These are phyloP conservation scores for Cyclotella distinguenda DNA, from an alignment of 108 stramenopile species.

Conservation along the genomic window DNA sequence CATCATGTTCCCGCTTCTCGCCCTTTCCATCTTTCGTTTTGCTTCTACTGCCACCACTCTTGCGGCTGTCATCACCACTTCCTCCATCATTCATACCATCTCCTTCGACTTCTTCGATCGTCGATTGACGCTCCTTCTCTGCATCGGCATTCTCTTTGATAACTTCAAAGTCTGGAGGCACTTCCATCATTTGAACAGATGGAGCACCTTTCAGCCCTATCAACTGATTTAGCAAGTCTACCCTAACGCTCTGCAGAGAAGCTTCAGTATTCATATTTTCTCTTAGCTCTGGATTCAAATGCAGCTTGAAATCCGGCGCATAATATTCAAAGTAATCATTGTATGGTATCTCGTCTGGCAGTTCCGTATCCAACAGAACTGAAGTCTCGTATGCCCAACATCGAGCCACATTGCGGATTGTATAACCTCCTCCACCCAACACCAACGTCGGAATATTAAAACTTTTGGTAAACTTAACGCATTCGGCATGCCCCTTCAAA, in stretches of 20 bases:
- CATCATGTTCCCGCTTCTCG: conserved; percentile 43
- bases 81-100: conserved; percentile 49
- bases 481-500: conserved; percentile 90
- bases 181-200: conserved; percentile 89
- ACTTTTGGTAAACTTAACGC: conserved; percentile 87
- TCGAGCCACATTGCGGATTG: conserved; percentile 97
- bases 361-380: conserved; percentile 70
- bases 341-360: conserved; percentile 95
- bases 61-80: conserved; percentile 33
- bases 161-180: conserved; percentile 78
- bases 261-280: conserved; percentile 86
- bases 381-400: conserved; percentile 98
- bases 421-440: conserved; percentile 99
- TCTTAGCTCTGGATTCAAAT: conserved; percentile 79
- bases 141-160: conserved; percentile 47
- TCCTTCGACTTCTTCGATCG: conserved; percentile 21
- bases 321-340: conserved; percentile 99
- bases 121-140: conserved; percentile 28
- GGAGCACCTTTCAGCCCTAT: conserved; percentile 88
- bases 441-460: conserved; percentile 95
- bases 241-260: conserved; percentile 61
- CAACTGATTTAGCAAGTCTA: conserved; percentile 82
- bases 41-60: conserved; percentile 21
- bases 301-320: conserved; percentile 96
- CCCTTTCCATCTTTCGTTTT: conserved; percentile 48